Evolutionary conservation across 176 grass and related monocot genomes (phyloP).

Genomic region (Oryza meridionalis): DNA sequence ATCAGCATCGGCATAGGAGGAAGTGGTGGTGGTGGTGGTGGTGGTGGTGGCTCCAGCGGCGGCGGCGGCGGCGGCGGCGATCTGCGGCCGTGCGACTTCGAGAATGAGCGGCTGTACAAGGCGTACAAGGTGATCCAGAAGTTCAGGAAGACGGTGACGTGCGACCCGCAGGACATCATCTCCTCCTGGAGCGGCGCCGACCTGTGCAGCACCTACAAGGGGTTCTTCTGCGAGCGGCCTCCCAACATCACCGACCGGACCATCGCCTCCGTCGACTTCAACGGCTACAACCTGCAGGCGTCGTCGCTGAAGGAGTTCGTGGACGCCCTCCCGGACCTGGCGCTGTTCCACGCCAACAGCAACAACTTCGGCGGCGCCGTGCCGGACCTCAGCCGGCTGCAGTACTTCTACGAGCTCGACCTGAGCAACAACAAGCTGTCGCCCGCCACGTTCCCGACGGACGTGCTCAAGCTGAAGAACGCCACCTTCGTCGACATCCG

Average conservation of each 20-base stretch:
- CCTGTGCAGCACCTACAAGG: slow-evolving; percentile 58
- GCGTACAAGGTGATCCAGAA: slow-evolving; percentile 75
- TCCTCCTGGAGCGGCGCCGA: slow-evolving; percentile 44
- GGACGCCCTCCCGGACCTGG: slow-evolving; percentile 61
- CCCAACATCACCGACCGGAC: slow-evolving; percentile 31
- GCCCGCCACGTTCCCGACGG: slow-evolving; percentile 42
- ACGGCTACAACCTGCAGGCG: slow-evolving; percentile 45
- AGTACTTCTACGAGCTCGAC: slow-evolving; percentile 94
- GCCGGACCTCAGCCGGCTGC: slow-evolving; percentile 38
- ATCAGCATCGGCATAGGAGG: slow-evolving; percentile 40
- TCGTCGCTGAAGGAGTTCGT: slow-evolving; percentile 42
- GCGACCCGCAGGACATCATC: slow-evolving; percentile 51
- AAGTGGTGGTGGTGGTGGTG: neutral
- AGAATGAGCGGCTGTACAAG: slow-evolving; percentile 56
- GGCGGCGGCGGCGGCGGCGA: neutral
- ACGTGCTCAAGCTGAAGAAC: slow-evolving; percentile 56
- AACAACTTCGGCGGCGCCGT: slow-evolving; percentile 60
- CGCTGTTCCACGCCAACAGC: slow-evolving; percentile 94
- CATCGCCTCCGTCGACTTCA: slow-evolving; percentile 93
- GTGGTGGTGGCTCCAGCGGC: neutral
- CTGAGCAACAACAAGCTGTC: slow-evolving; percentile 83
- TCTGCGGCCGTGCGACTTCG: slow-evolving; percentile 59
- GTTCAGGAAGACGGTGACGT: slow-evolving; percentile 61
- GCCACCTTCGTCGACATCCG: slow-evolving; percentile 88
- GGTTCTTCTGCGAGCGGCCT: slow-evolving; percentile 74